phyloP scores from a whole-genome alignment of 2,329 filamentous ascomycete species.

The Fusarium sp. region DNA sequence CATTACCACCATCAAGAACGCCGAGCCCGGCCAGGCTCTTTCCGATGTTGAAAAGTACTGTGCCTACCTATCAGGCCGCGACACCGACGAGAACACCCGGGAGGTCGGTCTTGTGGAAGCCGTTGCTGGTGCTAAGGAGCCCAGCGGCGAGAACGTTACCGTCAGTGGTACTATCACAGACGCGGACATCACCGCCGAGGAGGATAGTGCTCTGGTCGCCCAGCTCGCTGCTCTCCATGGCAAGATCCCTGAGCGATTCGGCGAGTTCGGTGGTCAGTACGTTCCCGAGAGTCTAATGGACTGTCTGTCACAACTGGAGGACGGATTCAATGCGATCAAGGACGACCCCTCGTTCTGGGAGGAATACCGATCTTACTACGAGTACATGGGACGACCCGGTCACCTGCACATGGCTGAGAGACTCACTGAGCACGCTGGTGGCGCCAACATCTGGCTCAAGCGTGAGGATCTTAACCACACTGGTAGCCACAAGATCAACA shows the following conservation, averaged over 20 bases:
- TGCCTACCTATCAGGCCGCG: slow-evolving; percentile 70
- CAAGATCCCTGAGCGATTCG: slow-evolving; percentile 86
- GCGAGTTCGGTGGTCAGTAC: slow-evolving; percentile 96
- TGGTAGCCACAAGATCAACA: slow-evolving; percentile 99
- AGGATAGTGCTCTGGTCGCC: slow-evolving; percentile 74
- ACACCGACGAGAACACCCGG: slow-evolving; percentile 59
- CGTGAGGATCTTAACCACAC: slow-evolving; percentile 98
- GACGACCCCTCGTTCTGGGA: slow-evolving; percentile 96
- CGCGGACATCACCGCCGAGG: slow-evolving; percentile 68
- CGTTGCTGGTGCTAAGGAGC: slow-evolving; percentile 63
- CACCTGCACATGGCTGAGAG: slow-evolving; percentile 90
- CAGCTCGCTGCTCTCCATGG: slow-evolving; percentile 86
- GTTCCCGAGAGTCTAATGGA: slow-evolving; percentile 99
- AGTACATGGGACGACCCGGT: slow-evolving; percentile 95
- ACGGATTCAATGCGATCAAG: slow-evolving; percentile 87
- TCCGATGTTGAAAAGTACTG: slow-evolving; percentile 89
- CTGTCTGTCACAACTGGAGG: slow-evolving; percentile 89
- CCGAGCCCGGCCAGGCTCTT: slow-evolving; percentile 52
- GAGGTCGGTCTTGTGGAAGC: slow-evolving; percentile 79
- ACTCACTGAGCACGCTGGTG: slow-evolving; percentile 87
- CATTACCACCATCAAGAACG: slow-evolving; percentile 75
- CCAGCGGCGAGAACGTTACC: slow-evolving; percentile 57
- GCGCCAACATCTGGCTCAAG: slow-evolving; percentile 98
- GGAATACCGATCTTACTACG: slow-evolving; percentile 94
- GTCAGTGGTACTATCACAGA: slow-evolving; percentile 72